Evolutionary conservation across 2,329 filamentous ascomycete species (phyloP).

Genomic region (Ramularia collo-cygni): DNA sequence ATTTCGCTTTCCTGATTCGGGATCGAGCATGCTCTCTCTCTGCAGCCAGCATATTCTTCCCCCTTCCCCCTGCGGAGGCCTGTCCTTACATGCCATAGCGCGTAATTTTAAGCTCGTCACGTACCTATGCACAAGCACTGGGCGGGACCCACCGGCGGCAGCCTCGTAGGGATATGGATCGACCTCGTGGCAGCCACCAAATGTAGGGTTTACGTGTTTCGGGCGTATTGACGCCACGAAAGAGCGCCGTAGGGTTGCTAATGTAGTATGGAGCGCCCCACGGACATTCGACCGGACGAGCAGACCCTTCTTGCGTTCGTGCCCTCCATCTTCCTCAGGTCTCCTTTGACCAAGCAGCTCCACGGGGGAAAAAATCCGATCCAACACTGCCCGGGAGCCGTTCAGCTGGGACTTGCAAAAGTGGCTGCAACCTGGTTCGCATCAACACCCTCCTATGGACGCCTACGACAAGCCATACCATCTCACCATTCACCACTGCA

Average conservation of each 20-base stretch:
- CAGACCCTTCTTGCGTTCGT: constrained; percentile 1
- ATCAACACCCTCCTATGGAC: constrained; percentile 2
- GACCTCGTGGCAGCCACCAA: constrained; percentile 9
- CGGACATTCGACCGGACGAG: too few relatives aligned
- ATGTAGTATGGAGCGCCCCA: not conserved
- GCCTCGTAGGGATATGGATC: not conserved
- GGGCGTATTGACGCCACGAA: constrained; percentile 6
- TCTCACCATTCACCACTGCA: not conserved
- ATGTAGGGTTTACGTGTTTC: constrained; percentile 1
- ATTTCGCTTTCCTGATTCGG: too few relatives aligned
- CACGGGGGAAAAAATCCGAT: too few relatives aligned
- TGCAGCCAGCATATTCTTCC: too few relatives aligned
- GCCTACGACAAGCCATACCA: constrained; percentile 3
- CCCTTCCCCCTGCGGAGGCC: too few relatives aligned
- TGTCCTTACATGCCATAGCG: too few relatives aligned
- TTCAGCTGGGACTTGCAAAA: not conserved
- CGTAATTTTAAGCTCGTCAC: too few relatives aligned
- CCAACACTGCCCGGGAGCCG: too few relatives aligned
- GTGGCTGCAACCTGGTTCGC: constrained; percentile 10
- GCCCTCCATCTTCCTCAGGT: not conserved
- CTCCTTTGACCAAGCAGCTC: too few relatives aligned
- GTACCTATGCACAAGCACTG: too few relatives aligned
- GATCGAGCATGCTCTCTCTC: too few relatives aligned
- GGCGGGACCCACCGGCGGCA: too few relatives aligned
- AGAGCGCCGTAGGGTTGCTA: not conserved